Evolutionary conservation across 106 monocot genomes (phyloP), one percentile per base, ranked within the genome.

Genomic region (Triglochin maritima): DNA sequence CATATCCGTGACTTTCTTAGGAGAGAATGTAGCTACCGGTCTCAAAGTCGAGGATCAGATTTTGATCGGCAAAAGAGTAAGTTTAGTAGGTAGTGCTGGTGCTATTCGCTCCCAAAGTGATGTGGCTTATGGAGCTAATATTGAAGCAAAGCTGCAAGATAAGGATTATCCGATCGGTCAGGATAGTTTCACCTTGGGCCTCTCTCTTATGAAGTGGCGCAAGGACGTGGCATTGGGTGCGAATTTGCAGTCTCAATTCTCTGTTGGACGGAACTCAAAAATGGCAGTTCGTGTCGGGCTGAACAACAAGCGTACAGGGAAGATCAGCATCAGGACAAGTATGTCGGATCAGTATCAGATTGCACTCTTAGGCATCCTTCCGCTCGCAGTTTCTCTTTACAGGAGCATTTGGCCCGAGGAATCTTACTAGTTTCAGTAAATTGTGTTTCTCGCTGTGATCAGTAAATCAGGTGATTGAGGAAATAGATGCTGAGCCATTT

Each of bases 201-300:
- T 94, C 42, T 94, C 87, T 59, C 69, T 94, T 50, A 85, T 94
- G 87, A 87, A 66, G 62, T 90, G 90, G 90, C 80, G 81, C 5
- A 63, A 82, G 63, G 90, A 90, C 63, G 63, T 90, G 61, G 90
- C 87, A 59, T 63, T 90, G 17, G 90, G 89, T 3, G 79, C 85
- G 7, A 90, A 90, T 72, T 72, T 94, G 77, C 90, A 90, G 78
- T 81, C 85, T 16, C 90, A 87, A 66, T 75, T 90, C 47, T 72
- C 79, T 14, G 11, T 80, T 46, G 87, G 87, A 6, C 76, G 85
- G 62, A 86, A 76, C 16, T 83, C 87, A 3, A 90, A 94, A 81
- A 71, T 94, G 78, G 79, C 77, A 9, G 77, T 94, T 60, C 82
- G 85, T 55, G 83, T 83, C 71, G 83, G 82, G 47, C 71, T 94